Conservation (phyloP, 352 stramenopile genomes). For the Phytophthora hibernalis region DNA sequence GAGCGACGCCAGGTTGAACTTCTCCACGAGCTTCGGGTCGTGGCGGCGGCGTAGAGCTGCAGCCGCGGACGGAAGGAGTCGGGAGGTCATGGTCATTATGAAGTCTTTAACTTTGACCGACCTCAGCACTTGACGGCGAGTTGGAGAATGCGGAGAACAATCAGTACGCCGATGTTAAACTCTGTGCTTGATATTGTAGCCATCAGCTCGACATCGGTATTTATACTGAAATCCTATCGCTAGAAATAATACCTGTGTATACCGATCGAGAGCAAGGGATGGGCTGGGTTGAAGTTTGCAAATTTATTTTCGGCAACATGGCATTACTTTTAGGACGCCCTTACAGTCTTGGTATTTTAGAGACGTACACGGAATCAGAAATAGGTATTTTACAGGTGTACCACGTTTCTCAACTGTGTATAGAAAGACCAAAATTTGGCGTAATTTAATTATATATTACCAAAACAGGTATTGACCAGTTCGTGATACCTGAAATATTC, state of each 20-base stretch:
- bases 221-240: neutral
- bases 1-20: slow-evolving; percentile 70
- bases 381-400: no score
- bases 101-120: neutral
- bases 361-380: no score
- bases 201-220: neutral
- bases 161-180: slow-evolving; percentile 12
- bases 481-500: no score
- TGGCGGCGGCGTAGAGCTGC: slow-evolving; percentile 27
- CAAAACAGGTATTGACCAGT: no score
- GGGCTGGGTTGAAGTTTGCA: neutral
- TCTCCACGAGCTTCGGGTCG: slow-evolving; percentile 51
- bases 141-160: slow-evolving; percentile 10
- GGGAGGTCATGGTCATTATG: slow-evolving; percentile 25
- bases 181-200: neutral
- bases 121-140: neutral
- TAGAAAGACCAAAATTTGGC: no score
- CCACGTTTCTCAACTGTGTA: no score
- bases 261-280: neutral
- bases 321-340: no score
- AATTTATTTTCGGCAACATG: slow-evolving; percentile 3
- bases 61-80: slow-evolving; percentile 15
- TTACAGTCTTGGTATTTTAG: no score
- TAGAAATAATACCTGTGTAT: neutral
- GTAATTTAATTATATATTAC: no score